Evolutionary conservation across 1,139 yeast species (phyloP).

Genomic region (Yamadazyma mexicana): DNA sequence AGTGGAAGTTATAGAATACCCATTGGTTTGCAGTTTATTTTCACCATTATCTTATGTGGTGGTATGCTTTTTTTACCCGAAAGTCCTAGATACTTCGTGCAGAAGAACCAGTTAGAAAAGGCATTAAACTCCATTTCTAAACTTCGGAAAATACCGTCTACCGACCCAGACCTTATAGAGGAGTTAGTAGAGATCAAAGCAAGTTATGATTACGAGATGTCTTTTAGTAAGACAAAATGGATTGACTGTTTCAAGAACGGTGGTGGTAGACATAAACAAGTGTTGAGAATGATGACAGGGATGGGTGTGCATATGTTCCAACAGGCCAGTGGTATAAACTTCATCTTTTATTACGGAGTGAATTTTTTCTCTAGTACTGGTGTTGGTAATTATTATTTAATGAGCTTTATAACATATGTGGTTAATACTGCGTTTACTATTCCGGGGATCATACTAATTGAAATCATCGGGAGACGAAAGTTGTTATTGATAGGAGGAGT

Average conservation of each 20-base stretch:
- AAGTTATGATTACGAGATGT: conserved; percentile 69
- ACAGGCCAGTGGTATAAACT: conserved; percentile 77
- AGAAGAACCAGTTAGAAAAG: conserved; percentile 57
- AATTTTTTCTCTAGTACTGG: conserved; percentile 69
- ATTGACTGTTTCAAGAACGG: conserved; percentile 67
- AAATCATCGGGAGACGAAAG: conserved; percentile 64
- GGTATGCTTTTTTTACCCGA: conserved; percentile 76
- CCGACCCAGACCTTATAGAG: conserved; percentile 67
- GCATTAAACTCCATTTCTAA: conserved; percentile 51
- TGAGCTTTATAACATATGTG: conserved; percentile 69
- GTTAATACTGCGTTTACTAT: conserved; percentile 70
- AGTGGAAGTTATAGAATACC: conserved; percentile 74
- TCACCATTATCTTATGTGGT: conserved; percentile 58
- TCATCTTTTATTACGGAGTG: conserved; percentile 77
- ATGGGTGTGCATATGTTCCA: conserved; percentile 69
- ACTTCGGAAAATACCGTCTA: conserved; percentile 41
- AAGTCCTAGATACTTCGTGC: conserved; percentile 70
- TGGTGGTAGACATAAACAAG: conserved; percentile 65
- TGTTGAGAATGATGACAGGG: conserved; percentile 65
- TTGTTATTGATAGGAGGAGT: conserved; percentile 61
- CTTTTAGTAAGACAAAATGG: conserved; percentile 56
- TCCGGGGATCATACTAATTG: conserved; percentile 71
- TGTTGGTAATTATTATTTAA: conserved; percentile 56
- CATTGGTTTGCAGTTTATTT: conserved; percentile 67
- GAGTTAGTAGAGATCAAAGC: conserved; percentile 80